These are phyloP conservation scores for Sclerospora graminicola DNA, from an alignment of 352 stramenopile genomes.

Conservation along the genomic window DNA sequence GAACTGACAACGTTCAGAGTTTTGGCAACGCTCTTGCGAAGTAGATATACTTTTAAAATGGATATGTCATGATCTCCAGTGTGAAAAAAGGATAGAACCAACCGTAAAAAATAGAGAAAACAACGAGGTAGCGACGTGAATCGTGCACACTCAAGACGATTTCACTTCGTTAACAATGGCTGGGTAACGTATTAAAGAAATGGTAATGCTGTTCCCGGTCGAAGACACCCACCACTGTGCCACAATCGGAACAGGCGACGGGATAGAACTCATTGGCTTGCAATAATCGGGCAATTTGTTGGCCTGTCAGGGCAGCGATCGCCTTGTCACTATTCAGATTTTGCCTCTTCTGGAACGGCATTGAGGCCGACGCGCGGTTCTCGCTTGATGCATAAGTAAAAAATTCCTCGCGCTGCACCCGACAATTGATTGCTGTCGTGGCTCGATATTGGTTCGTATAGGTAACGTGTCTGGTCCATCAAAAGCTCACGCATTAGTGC, in stretches of 20 bases:
- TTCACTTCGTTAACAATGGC: conserved; percentile 37
- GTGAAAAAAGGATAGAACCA: neutral
- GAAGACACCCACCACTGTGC: conserved; percentile 65
- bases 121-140: too few relatives aligned
- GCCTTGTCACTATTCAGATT: too few relatives aligned
- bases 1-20: conserved; percentile 68
- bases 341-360: conserved; percentile 36
- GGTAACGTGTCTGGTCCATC: too few relatives aligned
- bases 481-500: too few relatives aligned
- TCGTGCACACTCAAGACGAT: too few relatives aligned
- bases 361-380: conserved; percentile 4
- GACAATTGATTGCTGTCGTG: conserved; percentile 51
- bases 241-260: conserved; percentile 61
- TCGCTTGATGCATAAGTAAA: conserved; percentile 35
- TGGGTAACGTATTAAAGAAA: conserved; percentile 74
- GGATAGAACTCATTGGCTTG: too few relatives aligned
- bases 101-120: neutral
- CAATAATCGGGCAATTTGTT: conserved; percentile 15
- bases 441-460: too few relatives aligned
- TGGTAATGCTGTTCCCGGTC: conserved; percentile 50
- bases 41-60: conserved; percentile 1
- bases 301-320: conserved; percentile 3
- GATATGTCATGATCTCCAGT: neutral
- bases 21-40: conserved; percentile 45
- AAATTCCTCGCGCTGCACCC: conserved; percentile 56